Percentiles rank a stretch among this genome's conserved stretches.
Evolutionary conservation across 805 yeast species (phyloP).

Genomic region (Candida vartiovaarae): DNA sequence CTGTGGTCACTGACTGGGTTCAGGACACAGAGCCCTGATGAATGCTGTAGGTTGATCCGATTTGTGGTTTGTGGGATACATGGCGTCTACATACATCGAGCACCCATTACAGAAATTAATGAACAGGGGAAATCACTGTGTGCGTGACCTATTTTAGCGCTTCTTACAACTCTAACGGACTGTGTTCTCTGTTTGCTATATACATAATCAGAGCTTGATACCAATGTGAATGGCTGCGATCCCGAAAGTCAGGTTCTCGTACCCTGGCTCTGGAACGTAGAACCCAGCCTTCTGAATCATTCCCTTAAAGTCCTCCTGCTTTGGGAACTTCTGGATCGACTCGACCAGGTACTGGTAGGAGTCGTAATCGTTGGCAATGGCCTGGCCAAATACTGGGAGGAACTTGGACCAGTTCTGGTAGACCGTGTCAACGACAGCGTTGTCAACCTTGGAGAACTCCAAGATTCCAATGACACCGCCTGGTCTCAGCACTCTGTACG

Average conservation of each 20-base stretch:
- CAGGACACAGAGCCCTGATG: no score
- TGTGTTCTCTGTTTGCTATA: not conserved
- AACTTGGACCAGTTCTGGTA: constrained; percentile 86
- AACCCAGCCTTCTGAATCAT: constrained; percentile 97
- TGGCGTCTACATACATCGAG: no score
- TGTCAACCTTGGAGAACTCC: constrained; percentile 89
- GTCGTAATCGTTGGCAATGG: constrained; percentile 91
- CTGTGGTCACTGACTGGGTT: no score
- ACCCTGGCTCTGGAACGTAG: constrained; percentile 83
- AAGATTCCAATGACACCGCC: constrained; percentile 97
- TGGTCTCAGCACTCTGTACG: constrained; percentile 90
- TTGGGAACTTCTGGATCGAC: constrained; percentile 85
- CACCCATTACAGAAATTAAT: no score
- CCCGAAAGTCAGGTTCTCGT: constrained; percentile 91
- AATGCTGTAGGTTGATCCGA: no score
- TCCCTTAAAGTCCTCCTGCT: constrained; percentile 80
- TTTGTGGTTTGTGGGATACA: no score
- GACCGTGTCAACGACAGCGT: constrained; percentile 61
- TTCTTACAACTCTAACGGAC: no score
- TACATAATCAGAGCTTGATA: constrained; percentile 55
- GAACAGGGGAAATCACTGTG: no score
- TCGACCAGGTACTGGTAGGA: constrained; percentile 96
- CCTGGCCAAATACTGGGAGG: constrained; percentile 91
- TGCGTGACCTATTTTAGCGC: no score
- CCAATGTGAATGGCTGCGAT: constrained; percentile 96